A percentile compares a stretch with the other conserved stretches of the same genome.
These are phyloP conservation scores for Phytophthora citrophthora DNA, from an alignment of 352 stramenopile species.

Conservation along the genomic window DNA sequence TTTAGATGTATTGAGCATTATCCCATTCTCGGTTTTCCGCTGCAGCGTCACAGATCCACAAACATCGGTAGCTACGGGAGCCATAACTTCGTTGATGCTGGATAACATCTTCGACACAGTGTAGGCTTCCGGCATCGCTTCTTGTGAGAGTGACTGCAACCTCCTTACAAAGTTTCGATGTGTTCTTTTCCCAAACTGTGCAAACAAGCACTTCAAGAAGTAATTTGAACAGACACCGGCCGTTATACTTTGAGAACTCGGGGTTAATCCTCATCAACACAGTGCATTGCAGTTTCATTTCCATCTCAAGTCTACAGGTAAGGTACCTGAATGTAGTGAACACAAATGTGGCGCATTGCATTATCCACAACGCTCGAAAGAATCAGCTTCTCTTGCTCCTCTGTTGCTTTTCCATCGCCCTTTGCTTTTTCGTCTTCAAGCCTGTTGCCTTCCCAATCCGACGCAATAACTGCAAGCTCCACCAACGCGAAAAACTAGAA, in stretches of 20 bases:
- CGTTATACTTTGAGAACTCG: constrained; percentile 19
- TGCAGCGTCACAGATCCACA: constrained; percentile 68
- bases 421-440: constrained; percentile 78
- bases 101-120: constrained; percentile 88
- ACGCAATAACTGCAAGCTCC: constrained; percentile 82
- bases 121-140: constrained; percentile 61
- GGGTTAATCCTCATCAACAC: constrained; percentile 7
- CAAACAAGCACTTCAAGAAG: background rate
- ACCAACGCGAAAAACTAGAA: constrained; percentile 80
- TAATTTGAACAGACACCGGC: constrained; percentile 20
- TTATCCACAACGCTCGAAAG: background rate
- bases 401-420: constrained; percentile 38
- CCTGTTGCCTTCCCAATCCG: constrained; percentile 81
- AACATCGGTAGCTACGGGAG: constrained; percentile 53
- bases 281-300: constrained; percentile 25
- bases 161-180: background rate
- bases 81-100: constrained; percentile 84
- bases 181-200: background rate
- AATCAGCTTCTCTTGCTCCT: constrained; percentile 27
- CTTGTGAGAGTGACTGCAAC: no score
- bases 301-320: constrained; percentile 28
- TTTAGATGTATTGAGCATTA: constrained; percentile 79
- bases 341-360: constrained; percentile 2
- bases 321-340: constrained; percentile 3
- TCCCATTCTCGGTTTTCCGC: constrained; percentile 75